Evolutionary conservation across 2,329 filamentous ascomycete species (phyloP).

Genomic region (Fusarium verticillioides): DNA sequence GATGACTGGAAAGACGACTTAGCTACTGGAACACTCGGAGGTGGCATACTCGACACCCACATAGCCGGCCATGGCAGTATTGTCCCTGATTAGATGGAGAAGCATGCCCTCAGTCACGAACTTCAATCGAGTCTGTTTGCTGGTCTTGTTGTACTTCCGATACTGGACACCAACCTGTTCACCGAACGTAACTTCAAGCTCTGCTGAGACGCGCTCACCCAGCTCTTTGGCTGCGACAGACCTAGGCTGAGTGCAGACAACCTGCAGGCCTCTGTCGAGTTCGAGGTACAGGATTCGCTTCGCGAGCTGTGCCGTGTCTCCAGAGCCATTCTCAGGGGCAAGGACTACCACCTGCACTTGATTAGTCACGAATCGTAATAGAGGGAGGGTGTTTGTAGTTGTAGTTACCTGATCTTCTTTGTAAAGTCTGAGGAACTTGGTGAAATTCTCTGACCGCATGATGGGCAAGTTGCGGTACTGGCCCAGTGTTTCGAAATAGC

Average conservation of each 20-base stretch:
- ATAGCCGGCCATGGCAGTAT: background rate
- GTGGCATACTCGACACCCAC: background rate
- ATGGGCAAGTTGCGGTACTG: background rate
- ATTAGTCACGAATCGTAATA: background rate
- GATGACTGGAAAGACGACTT: background rate
- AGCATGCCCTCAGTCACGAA: background rate
- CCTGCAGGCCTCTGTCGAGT: background rate
- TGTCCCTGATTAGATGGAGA: background rate
- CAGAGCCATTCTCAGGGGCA: background rate
- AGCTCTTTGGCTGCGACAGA: background rate
- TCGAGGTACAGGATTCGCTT: background rate
- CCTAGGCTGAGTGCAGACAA: background rate
- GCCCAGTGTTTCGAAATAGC: background rate
- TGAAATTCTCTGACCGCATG: background rate
- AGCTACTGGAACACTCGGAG: background rate
- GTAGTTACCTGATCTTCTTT: background rate
- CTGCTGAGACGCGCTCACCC: background rate
- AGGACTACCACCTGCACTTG: background rate
- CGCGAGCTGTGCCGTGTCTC: background rate
- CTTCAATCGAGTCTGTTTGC: background rate
- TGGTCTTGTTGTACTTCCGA: background rate
- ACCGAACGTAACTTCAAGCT: background rate
- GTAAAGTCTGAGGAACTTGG: background rate
- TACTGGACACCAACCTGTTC: background rate
- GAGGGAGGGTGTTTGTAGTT: background rate